Evolutionary conservation across 176 grass and related monocot genomes (phyloP).

Genomic region (Oryza officinalis): DNA sequence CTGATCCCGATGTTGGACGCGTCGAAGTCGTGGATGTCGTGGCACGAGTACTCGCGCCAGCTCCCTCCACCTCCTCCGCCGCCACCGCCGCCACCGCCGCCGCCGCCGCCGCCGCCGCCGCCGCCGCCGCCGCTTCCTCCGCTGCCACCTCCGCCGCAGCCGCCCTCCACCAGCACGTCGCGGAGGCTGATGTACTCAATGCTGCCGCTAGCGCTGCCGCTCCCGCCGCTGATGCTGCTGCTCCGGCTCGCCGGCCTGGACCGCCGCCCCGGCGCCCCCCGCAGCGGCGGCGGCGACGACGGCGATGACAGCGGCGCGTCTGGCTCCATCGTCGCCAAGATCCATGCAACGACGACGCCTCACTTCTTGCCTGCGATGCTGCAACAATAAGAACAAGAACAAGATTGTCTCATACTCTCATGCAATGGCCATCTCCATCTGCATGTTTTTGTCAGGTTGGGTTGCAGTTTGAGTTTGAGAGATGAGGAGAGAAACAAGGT

Average conservation of each 20-base stretch:
- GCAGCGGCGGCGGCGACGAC: background rate
- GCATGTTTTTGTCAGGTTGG: slow-evolving; percentile 11
- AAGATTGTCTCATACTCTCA: background rate
- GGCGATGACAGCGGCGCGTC: slow-evolving; percentile 28
- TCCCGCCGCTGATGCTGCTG: slow-evolving; percentile 29
- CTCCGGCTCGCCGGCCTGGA: slow-evolving; percentile 30
- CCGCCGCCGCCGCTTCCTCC: background rate
- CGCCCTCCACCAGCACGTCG: slow-evolving; percentile 58
- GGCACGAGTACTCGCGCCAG: slow-evolving; percentile 30
- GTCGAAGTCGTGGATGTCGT: slow-evolving; percentile 51
- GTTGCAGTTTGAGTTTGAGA: slow-evolving; percentile 8
- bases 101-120: no score
- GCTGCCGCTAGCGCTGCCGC: background rate
- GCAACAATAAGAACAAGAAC: no score
- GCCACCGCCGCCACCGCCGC: slow-evolving; percentile 1
- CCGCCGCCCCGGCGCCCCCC: background rate
- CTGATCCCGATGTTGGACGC: slow-evolving; percentile 60
- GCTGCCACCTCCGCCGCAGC: background rate
- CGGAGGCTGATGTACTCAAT: slow-evolving; percentile 81
- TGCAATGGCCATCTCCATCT: background rate
- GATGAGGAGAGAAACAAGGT: slow-evolving; percentile 28
- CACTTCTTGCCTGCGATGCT: background rate
- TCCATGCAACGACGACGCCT: background rate
- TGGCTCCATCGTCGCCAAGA: slow-evolving; percentile 40
- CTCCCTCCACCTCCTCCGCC: background rate